phyloP scores from a whole-genome alignment of 331 rosid species.

The Pyrus hybrid region DNA sequence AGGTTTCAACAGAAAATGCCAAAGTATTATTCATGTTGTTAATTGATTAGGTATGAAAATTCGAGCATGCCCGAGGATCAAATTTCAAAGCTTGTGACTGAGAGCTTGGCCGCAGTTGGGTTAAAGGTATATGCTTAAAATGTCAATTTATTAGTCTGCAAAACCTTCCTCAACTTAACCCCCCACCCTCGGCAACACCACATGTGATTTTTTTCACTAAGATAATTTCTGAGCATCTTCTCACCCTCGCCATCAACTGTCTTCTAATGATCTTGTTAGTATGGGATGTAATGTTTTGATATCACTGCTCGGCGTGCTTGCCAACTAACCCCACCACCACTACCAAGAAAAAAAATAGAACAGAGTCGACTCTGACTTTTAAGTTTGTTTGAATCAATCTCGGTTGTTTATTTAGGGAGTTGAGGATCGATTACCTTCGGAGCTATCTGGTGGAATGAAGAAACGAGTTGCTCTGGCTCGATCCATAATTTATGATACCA shows the following conservation, averaged over 20 bases:
- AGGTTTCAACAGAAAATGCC: neutral
- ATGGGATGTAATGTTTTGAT: neutral
- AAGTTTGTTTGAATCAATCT: neutral
- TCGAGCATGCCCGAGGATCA: conserved; percentile 69
- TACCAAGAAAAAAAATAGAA: no score
- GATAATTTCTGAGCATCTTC: neutral
- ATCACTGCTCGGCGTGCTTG: neutral
- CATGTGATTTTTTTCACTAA: neutral
- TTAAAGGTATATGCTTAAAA: conserved; percentile 51
- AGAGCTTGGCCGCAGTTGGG: conserved; percentile 89
- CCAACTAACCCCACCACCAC: neutral
- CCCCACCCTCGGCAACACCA: neutral
- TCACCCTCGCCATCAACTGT: neutral
- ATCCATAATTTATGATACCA: conserved; percentile 72
- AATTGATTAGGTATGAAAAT: conserved; percentile 66
- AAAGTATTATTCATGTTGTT: neutral
- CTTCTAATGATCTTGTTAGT: neutral
- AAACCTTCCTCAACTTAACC: neutral
- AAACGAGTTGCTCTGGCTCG: conserved; percentile 98
- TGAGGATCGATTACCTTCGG: conserved; percentile 91
- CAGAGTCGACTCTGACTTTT: neutral
- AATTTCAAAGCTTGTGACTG: conserved; percentile 73
- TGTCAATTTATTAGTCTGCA: conserved; percentile 1
- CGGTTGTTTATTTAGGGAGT: conserved; percentile 47
- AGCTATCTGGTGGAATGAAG: conserved; percentile 99